Percentiles rank a stretch among this genome's conserved stretches.
Conservation (phyloP, 2,329 filamentous ascomycete genomes). For the Claviceps maximensis region DNA sequence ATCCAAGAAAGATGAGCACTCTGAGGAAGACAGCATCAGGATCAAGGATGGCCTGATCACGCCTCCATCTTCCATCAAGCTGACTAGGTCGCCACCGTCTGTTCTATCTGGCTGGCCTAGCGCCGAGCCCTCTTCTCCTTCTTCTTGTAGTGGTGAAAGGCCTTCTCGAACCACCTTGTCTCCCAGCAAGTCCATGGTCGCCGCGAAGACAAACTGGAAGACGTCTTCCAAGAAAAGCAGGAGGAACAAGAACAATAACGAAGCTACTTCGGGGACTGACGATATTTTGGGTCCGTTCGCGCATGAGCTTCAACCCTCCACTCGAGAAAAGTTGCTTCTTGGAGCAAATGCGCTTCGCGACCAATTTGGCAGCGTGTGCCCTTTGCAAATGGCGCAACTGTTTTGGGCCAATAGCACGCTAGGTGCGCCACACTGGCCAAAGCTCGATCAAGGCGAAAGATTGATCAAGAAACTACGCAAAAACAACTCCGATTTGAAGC, state of each 20-base stretch:
- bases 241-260: background rate
- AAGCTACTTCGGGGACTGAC: background rate
- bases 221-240: background rate
- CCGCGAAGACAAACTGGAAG: background rate
- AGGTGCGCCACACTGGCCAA: conserved; percentile 6
- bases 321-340: background rate
- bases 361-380: conserved; percentile 8
- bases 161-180: background rate
- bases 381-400: conserved; percentile 10
- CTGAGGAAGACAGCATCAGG: background rate
- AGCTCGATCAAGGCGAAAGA: conserved; percentile 9
- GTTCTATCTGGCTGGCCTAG: background rate
- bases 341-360: conserved; percentile 4
- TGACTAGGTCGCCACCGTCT: background rate
- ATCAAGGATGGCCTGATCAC: background rate
- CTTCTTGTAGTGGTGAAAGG: too few relatives aligned
- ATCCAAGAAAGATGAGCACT: background rate
- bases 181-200: background rate
- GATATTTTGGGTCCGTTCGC: conserved; percentile 1
- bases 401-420: conserved; percentile 10
- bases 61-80: background rate
- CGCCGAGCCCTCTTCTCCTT: background rate
- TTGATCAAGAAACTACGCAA: conserved; percentile 11
- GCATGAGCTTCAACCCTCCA: background rate
- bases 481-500: conserved; percentile 8